Percentiles rank a stretch among this genome's conserved stretches.
phyloP scores from a whole-genome alignment of 345 rosid species.

The Geranium rotundifolium region DNA sequence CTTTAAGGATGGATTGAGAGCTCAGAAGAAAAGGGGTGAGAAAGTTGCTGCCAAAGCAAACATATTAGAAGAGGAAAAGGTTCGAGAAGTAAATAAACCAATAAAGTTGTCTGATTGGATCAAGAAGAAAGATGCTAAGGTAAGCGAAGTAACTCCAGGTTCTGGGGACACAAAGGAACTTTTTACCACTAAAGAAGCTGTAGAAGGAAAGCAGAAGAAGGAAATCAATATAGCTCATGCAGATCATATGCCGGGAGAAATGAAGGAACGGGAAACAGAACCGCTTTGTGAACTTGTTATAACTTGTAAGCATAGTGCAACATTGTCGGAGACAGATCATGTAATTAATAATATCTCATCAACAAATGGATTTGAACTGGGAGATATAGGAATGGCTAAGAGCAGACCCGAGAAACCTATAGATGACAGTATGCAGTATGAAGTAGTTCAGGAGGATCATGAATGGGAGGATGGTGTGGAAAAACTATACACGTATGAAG shows the following conservation, averaged over 20 bases:
- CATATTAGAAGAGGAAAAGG: conserved; percentile 21
- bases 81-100: conserved; percentile 18
- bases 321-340: conserved; percentile 17
- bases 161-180: conserved; percentile 12
- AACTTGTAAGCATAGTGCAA: neutral
- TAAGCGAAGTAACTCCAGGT: conserved; percentile 13
- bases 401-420: conserved; percentile 22
- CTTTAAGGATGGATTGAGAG: conserved; percentile 21
- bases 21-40: conserved; percentile 18
- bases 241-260: conserved; percentile 24
- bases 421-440: conserved; percentile 17
- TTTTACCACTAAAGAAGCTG: conserved; percentile 11
- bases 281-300: conserved; percentile 8
- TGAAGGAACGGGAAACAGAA: conserved; percentile 20
- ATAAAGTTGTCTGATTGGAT: conserved; percentile 11
- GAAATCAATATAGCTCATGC: conserved; percentile 14
- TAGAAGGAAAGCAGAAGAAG: conserved; percentile 12
- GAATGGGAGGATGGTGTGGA: conserved; percentile 20
- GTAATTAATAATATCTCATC: conserved; percentile 20
- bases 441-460: conserved; percentile 23
- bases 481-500: conserved; percentile 22
- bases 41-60: conserved; percentile 23
- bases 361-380: conserved; percentile 16
- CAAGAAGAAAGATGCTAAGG: conserved; percentile 12
- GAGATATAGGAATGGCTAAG: conserved; percentile 11